Percentiles rank a stretch among this genome's conserved stretches.
Evolutionary conservation across 768 basidiomycete species (phyloP).

Genomic region (Scleroderma citrinum): DNA sequence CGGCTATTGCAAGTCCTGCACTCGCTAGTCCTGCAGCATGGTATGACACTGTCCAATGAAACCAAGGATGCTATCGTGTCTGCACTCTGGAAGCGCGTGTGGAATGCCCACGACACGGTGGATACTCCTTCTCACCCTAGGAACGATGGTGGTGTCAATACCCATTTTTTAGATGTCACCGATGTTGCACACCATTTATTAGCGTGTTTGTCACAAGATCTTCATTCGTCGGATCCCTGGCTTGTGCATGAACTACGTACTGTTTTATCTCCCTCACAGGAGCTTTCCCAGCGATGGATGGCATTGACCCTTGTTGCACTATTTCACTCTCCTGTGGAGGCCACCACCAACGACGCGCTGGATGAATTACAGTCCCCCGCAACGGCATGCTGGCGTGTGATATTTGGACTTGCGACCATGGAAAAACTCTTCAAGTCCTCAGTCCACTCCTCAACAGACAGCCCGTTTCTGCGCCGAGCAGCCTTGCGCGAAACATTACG

Average conservation of each 20-base stretch:
- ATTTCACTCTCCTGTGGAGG: slow-evolving; percentile 10
- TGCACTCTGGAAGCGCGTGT: slow-evolving; percentile 21
- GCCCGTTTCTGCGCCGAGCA: neutral
- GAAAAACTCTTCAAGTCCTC: slow-evolving; percentile 23
- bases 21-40: slow-evolving; percentile 29
- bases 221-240: neutral
- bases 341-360: neutral
- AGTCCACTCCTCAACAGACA: neutral
- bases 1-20: slow-evolving; percentile 38
- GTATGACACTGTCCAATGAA: slow-evolving; percentile 16
- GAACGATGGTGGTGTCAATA: neutral
- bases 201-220: slow-evolving; percentile 1
- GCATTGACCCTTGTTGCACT: slow-evolving; percentile 37
- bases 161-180: slow-evolving; percentile 3
- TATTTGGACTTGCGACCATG: slow-evolving; percentile 37
- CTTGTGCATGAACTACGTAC: slow-evolving; percentile 5
- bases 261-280: slow-evolving; percentile 25
- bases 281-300: slow-evolving; percentile 36
- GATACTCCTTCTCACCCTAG: neutral
- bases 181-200: slow-evolving; percentile 13
- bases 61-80: slow-evolving; percentile 32
- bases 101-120: neutral
- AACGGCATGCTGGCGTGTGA: slow-evolving; percentile 32
- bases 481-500: slow-evolving; percentile 24
- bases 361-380: slow-evolving; percentile 5